These are phyloP conservation scores for Smallanthus sonchifolius DNA, from an alignment of 129 eudicot genomes.

Conservation along the genomic window DNA sequence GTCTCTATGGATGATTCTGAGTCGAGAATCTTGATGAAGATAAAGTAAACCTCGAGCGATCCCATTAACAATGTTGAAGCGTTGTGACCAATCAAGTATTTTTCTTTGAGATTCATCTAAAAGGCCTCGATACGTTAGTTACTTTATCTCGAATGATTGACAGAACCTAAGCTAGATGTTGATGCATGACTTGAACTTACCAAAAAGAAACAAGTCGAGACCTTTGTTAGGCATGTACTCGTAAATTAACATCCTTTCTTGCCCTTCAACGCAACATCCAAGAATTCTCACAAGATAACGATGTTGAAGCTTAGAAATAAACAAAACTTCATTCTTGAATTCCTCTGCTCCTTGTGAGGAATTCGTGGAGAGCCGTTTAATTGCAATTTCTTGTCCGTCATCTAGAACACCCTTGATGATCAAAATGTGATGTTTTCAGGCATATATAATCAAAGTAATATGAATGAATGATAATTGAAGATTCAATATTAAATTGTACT, in stretches of 20 bases:
- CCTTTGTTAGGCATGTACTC: constrained; percentile 61
- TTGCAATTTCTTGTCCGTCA: constrained; percentile 55
- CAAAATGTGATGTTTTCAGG: background rate
- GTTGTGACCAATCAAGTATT: constrained; percentile 37
- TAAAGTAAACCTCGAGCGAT: constrained; percentile 50
- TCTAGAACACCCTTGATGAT: constrained; percentile 42
- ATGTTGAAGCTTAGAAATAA: constrained; percentile 59
- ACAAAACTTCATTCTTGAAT: constrained; percentile 45
- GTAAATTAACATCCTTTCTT: constrained; percentile 52
- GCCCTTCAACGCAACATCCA: constrained; percentile 48
- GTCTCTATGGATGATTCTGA: constrained; percentile 48
- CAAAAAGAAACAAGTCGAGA: constrained; percentile 47
- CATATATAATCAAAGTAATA: background rate
- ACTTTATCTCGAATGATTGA: background rate
- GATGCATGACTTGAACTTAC: constrained; percentile 12
- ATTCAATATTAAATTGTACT: background rate
- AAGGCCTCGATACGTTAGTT: background rate
- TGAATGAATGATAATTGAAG: background rate
- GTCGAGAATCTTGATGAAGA: constrained; percentile 51
- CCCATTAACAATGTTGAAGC: constrained; percentile 40
- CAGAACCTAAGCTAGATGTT: background rate
- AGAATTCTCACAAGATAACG: constrained; percentile 57
- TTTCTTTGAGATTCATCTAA: constrained; percentile 22
- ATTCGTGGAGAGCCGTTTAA: constrained; percentile 44
- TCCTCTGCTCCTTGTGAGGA: constrained; percentile 58